Evolutionary conservation across 2,329 filamentous ascomycete species (phyloP).

Genomic region (Ceratocystis huliohia): DNA sequence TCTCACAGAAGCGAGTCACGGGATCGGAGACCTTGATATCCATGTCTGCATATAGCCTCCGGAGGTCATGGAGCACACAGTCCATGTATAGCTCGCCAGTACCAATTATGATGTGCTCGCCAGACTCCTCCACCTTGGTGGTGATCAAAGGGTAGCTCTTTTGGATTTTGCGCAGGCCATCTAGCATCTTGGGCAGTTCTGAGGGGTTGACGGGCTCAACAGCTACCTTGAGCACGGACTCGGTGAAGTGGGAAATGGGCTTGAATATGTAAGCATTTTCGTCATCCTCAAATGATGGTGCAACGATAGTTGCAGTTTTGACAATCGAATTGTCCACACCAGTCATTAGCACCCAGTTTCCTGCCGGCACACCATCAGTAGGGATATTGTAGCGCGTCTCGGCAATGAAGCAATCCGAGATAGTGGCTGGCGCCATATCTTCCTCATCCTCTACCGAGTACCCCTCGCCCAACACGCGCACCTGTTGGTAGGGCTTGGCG

Average conservation of each 20-base stretch:
- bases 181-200: conserved; percentile 95
- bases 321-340: conserved; percentile 97
- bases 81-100: conserved; percentile 99
- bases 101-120: conserved; percentile 87
- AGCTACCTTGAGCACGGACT: conserved; percentile 94
- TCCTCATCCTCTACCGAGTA: conserved; percentile 97
- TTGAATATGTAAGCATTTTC: conserved; percentile 94
- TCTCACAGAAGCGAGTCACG: conserved; percentile 94
- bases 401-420: conserved; percentile 76
- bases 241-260: conserved; percentile 85
- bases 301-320: conserved; percentile 86
- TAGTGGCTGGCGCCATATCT: conserved; percentile 81
- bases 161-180: conserved; percentile 90
- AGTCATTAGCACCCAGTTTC: conserved; percentile 81
- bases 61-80: conserved; percentile 88
- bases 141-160: conserved; percentile 93
- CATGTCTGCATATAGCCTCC: conserved; percentile 93
- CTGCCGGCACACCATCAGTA: conserved; percentile 82
- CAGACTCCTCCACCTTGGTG: conserved; percentile 95
- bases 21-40: conserved; percentile 98
- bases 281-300: conserved; percentile 65
- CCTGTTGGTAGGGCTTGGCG: conserved; percentile 64
- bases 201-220: conserved; percentile 98
- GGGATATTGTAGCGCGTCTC: conserved; percentile 89
- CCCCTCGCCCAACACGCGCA: conserved; percentile 84